Base-by-base conservation (phyloP, 177 flowering plant species). In the Vitis hybrid region DNA sequence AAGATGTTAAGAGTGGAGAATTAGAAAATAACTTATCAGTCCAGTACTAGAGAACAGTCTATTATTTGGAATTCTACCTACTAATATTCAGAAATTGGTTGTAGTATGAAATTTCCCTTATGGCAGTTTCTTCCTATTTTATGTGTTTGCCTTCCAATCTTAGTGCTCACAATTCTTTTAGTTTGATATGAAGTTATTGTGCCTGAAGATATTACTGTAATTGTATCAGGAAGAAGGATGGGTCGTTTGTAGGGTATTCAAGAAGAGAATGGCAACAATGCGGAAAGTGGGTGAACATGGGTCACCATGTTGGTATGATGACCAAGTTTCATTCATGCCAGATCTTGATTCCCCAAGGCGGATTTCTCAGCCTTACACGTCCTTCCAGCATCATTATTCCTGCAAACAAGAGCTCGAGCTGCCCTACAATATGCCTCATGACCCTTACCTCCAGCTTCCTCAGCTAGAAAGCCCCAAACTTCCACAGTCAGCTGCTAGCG, bases 391-490 rank as follows among this genome's bases (percentile, higher is more conserved):
- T 21, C 78, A 71, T 40, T 78, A 72, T 49, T 69, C 78, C 10
- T 83, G 86, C 81, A 87, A 87, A 61, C 84, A 82, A 75, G 88
- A 87, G 67, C 75, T 78, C 10, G 84, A 84, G 48, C 17, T 72
- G 64, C 85, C 83, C 1, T 79, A 75, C 77, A 70, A 71, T 27
- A 50, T 64, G 21, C 72, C 74, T 24, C 79, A 78, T 30, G 82
- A 86, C 6, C 75, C 83, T 52, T 88, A 82, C 80, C 84, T 84
- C 27, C 97, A 94, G 63, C 91, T 90, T 46, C 97, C 97, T 19
- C 92, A 85, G 19, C 58, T 94, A 17, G 93, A 92, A 72, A 90
- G 91, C 84, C 92, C 97, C 48, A 89, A 82, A 72, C 61, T 86
- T 56, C 82, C 86, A 54, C 82, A 77, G 30, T 73, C 88, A 18